Base-by-base conservation (phyloP, 768 basidiomycete genomes). In the Hydnum rufescens region DNA sequence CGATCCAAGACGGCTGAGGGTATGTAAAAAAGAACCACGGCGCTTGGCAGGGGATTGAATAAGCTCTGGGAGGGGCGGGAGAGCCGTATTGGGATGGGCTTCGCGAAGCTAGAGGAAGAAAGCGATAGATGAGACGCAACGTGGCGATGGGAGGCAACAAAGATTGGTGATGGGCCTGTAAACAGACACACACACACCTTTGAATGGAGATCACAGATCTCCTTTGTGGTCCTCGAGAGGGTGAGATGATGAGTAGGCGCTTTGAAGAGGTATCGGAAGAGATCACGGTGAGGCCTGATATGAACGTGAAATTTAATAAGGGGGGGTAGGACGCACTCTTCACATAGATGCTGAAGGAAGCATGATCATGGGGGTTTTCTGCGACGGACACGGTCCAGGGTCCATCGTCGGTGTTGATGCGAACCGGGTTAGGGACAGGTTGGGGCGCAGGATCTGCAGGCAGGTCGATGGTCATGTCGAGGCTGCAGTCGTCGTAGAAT, bases 231-330 rank as follows among this genome's bases (percentile, higher is more conserved):
- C 54, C 88, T 77, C 4, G 80, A 82, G 44, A 92, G 76, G 36
- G 88, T 92, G 49, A 89, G 72, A 68, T 87, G 85, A 67, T 89
- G 84, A 23, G 83, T 90, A 28, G 87, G 81, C 22, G 88, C 88
- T 86, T n/a, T 52, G 22, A 32, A 47, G 58, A 34, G 51, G 49
- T 18, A 48, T 31, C 52, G 53, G 53, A 57, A 56, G 54, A 36
- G 49, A 54, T 22, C 51, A 42, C 52, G 53, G n/a, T 34, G 4
- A 42, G 42, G 42, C 46, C 16, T 13, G 49, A 19, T 25, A 32
- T 25, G 28, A 18, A 29, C 13, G 26, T 47, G 8, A 47, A 25
- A 26, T n/a, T 5, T 18, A 26, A 16, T n/a, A 8, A 29, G 28
- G 29, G 49, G 56, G 49, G 47, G 51, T 54, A 59, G 48, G 18